These are phyloP conservation scores for Crithidia expoeki DNA, from an alignment of 208 protist species.

Conservation along the genomic window DNA sequence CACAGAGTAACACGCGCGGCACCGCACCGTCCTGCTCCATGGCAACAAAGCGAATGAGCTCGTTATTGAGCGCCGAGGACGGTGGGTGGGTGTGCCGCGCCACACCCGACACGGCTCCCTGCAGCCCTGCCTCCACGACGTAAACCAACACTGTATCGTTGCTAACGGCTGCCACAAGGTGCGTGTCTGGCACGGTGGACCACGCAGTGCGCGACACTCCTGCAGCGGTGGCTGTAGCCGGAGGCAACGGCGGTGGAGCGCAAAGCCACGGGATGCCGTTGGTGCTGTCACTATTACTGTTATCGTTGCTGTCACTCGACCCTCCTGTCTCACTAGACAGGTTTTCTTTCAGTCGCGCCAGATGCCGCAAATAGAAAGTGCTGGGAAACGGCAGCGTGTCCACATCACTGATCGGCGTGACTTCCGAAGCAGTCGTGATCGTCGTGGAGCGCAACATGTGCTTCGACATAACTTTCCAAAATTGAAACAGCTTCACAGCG, in stretches of 20 bases:
- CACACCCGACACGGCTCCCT: constrained; percentile 29
- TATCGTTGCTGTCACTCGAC: not conserved
- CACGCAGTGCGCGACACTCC: constrained; percentile 25
- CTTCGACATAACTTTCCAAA: constrained; percentile 54
- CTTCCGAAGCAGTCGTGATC: constrained; percentile 22
- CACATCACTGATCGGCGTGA: constrained; percentile 44
- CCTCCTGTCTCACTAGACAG: not conserved
- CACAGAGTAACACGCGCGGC: constrained; percentile 48
- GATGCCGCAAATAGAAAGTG: constrained; percentile 28
- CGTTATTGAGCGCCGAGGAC: constrained; percentile 30
- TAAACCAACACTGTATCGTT: constrained; percentile 50
- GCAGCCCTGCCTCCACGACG: constrained; percentile 41
- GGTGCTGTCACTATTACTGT: not conserved
- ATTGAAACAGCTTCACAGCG: constrained; percentile 49
- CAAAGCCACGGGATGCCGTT: constrained; percentile 23
- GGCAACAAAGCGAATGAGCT: constrained; percentile 55
- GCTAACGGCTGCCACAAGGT: constrained; percentile 57
- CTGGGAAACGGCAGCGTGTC: constrained; percentile 38
- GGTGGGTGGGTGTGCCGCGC: constrained; percentile 41
- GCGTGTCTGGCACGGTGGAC: constrained; percentile 32
- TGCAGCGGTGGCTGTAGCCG: constrained; percentile 8
- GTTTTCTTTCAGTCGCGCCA: constrained; percentile 13
- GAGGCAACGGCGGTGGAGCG: constrained; percentile 15
- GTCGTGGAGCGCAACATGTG: constrained; percentile 47
- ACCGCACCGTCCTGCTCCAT: constrained; percentile 26